These are phyloP conservation scores for Rhizoclosmatium sp. DNA, from an alignment of 192 early-diverging fungal genomes.

Conservation along the genomic window DNA sequence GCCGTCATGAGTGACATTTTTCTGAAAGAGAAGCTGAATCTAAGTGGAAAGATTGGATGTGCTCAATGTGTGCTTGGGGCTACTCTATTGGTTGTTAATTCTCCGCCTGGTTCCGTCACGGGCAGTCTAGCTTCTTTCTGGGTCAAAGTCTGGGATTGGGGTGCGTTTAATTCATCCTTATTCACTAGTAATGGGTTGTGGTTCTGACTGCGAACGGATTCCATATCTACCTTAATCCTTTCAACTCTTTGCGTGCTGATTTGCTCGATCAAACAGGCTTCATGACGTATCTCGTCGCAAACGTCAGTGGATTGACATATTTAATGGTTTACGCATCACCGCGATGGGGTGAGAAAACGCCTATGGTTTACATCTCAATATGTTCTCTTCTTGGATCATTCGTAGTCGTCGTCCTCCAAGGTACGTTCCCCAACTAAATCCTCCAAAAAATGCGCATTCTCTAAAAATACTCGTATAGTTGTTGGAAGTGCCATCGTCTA, in stretches of 20 bases:
- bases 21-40: constrained; percentile 69
- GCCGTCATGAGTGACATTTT: constrained; percentile 69
- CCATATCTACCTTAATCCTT: not conserved
- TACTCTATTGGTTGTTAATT: constrained; percentile 61
- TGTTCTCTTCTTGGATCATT: constrained; percentile 72
- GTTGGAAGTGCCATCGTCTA: constrained; percentile 72
- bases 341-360: constrained; percentile 63
- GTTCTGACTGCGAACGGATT: too few relatives aligned
- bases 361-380: constrained; percentile 61
- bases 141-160: constrained; percentile 40
- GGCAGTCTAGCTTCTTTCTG: constrained; percentile 54
- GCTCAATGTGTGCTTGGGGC: constrained; percentile 70
- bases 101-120: constrained; percentile 53
- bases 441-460: not conserved
- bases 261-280: constrained; percentile 46
- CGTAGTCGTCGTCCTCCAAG: constrained; percentile 72
- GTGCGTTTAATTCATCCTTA: constrained; percentile 17
- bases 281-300: constrained; percentile 60
- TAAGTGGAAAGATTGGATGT: constrained; percentile 72
- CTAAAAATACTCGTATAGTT: constrained; percentile 1
- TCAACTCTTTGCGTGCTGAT: not conserved
- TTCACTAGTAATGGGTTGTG: too few relatives aligned
- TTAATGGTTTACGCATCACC: constrained; percentile 67
- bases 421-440: constrained; percentile 15
- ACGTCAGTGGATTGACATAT: constrained; percentile 45